Percentiles rank a stretch among this genome's conserved stretches.
These are phyloP conservation scores for Cicer judaicum DNA, from an alignment of 306 rosid genomes.

Conservation along the genomic window DNA sequence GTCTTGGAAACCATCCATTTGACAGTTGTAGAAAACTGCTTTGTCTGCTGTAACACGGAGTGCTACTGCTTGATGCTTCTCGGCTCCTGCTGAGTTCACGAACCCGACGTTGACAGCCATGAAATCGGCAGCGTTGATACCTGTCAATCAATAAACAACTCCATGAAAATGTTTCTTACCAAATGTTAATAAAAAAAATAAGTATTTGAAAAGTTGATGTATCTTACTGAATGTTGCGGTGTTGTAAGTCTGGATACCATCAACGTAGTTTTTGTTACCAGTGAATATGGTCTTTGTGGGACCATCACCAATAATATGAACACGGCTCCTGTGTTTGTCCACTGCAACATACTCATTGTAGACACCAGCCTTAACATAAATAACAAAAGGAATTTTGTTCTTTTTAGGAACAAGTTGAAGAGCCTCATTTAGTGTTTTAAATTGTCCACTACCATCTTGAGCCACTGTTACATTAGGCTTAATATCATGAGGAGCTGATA, in stretches of 20 bases:
- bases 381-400: slow-evolving; percentile 61
- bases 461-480: slow-evolving; percentile 70
- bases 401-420: slow-evolving; percentile 52
- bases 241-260: slow-evolving; percentile 60
- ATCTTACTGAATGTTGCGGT: slow-evolving; percentile 70
- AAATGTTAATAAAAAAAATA: slow-evolving; percentile 45
- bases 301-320: slow-evolving; percentile 82
- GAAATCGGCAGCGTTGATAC: slow-evolving; percentile 66
- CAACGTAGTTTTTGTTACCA: slow-evolving; percentile 53
- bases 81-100: slow-evolving; percentile 64
- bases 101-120: slow-evolving; percentile 70
- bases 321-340: slow-evolving; percentile 43
- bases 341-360: slow-evolving; percentile 57
- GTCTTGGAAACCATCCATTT: slow-evolving; percentile 65
- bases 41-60: slow-evolving; percentile 58
- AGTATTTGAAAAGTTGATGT: no score
- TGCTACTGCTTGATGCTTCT: slow-evolving; percentile 62
- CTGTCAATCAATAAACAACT: slow-evolving; percentile 38
- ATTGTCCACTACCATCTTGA: slow-evolving; percentile 68
- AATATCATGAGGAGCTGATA: neutral
- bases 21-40: slow-evolving; percentile 59
- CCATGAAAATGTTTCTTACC: slow-evolving; percentile 38
- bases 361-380: slow-evolving; percentile 71
- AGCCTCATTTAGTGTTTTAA: slow-evolving; percentile 64
- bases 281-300: slow-evolving; percentile 73